Conservation (phyloP, 1,284 basidiomycete species). For the Rhizoctonia solani region DNA sequence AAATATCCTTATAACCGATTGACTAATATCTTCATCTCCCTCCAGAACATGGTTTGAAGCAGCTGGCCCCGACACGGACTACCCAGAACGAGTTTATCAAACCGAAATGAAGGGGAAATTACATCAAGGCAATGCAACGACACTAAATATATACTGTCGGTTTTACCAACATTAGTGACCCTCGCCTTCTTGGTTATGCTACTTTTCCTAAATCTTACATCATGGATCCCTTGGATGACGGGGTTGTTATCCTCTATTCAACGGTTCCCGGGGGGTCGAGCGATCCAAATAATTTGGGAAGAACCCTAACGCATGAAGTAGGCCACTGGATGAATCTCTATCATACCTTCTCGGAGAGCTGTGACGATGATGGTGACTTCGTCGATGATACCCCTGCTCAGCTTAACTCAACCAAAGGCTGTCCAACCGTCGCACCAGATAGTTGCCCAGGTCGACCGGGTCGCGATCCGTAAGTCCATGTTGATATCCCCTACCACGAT, state of each 20-base stretch:
- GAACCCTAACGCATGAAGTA: conserved; percentile 61
- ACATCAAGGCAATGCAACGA: conserved; percentile 23
- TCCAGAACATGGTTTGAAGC: too few relatives aligned
- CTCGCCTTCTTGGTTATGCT: conserved; percentile 40
- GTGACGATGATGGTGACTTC: conserved; percentile 52
- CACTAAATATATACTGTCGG: conserved; percentile 38
- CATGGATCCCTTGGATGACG: conserved; percentile 40
- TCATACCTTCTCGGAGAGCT: conserved; percentile 64
- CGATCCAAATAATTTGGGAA: conserved; percentile 31
- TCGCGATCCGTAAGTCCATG: conserved; percentile 37
- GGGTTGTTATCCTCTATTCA: conserved; percentile 41
- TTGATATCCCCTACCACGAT: too few relatives aligned
- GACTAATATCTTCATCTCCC: too few relatives aligned
- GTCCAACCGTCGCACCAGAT: conserved; percentile 39
- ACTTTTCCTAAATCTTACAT: conserved; percentile 35
- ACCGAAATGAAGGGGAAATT: conserved; percentile 54
- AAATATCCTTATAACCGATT: background rate
- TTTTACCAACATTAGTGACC: conserved; percentile 26
- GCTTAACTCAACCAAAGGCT: conserved; percentile 22
- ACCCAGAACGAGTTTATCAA: conserved; percentile 49
- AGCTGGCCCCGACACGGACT: conserved; percentile 41
- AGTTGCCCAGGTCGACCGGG: conserved; percentile 37
- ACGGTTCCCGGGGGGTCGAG: conserved; percentile 43
- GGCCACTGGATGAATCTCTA: conserved; percentile 53
- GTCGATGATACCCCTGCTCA: conserved; percentile 53